Base-by-base conservation (phyloP, 1,284 basidiomycete genomes). In the Xanthoconium separans region DNA sequence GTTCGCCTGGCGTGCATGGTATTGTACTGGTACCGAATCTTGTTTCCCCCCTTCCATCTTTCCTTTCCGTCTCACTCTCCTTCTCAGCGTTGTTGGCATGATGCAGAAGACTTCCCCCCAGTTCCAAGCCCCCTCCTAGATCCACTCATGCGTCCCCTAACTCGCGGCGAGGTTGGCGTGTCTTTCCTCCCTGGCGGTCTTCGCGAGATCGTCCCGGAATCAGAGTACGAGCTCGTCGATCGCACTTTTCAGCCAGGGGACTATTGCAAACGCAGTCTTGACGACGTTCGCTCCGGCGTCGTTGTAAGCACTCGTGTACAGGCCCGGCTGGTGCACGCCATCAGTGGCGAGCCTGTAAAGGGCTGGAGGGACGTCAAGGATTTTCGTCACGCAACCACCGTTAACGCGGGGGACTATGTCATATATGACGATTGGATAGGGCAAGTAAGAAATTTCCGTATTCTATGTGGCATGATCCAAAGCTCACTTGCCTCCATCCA, bases 381-480 rank as follows among this genome's bases (percentile, higher is more conserved):
- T 51, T 68, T 95, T n/a, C 77, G 81, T 58, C 77, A 77, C 36
- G 77, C 79, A 24, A 70, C 74, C 27, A 81, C 85, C 27, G 79
- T 86, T 29, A 85, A 90, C 58, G 79, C 89, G 40, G 89, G 91
- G 7, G 92, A 95, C 70, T 91, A 87, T 73, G 90, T 95, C 50
- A 76, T 87, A 6, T 84, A 83, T 65, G 82, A 89, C 57, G 84
- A 94, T 66, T 98, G 95, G 95, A 77, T 97, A 62, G 94, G 94
- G 49, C 89, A 94, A 81, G 88, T 89, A 65, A 66, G 81, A 36
- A 44, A 40, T 51, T 65, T 43, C 50, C 46, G 39, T 61, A 3
- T 46, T 55, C 44, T 54, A 20, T 29, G 15, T 47, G 18, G 42
- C 50, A 31, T 22, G 36, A 45, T 50, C 51, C 56, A 40, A 22